A percentile compares a stretch with the other conserved stretches of the same genome.
phyloP scores from a whole-genome alignment of 1,284 basidiomycete genomes.

The Sutorius eximius region DNA sequence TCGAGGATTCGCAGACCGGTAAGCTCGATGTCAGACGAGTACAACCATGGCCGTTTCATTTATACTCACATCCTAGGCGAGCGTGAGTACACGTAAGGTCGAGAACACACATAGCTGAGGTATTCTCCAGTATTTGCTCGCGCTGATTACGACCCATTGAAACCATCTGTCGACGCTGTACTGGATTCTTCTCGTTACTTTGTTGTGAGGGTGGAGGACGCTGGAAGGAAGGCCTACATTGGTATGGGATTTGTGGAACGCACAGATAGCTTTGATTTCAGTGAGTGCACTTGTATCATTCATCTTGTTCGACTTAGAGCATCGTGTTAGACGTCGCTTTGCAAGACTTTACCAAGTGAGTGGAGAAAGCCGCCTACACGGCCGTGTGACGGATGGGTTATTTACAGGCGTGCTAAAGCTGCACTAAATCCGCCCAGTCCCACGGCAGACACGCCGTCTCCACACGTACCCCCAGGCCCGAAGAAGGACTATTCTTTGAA shows the following conservation, averaged over 20 bases:
- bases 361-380: neutral
- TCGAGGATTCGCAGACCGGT: slow-evolving; percentile 81
- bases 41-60: slow-evolving; percentile 4
- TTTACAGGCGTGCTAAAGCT: slow-evolving; percentile 60
- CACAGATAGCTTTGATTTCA: slow-evolving; percentile 92
- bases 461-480: slow-evolving; percentile 69
- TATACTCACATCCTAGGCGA: slow-evolving; percentile 47
- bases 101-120: slow-evolving; percentile 11
- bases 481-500: slow-evolving; percentile 96
- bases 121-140: slow-evolving; percentile 77
- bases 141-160: slow-evolving; percentile 81
- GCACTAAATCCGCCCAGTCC: slow-evolving; percentile 54
- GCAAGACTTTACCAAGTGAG: slow-evolving; percentile 92
- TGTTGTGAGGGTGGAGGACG: slow-evolving; percentile 88
- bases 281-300: slow-evolving; percentile 44
- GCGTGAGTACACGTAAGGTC: slow-evolving; percentile 43
- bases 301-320: slow-evolving; percentile 2
- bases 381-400: neutral
- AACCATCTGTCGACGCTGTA: slow-evolving; percentile 90
- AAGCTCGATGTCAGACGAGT: slow-evolving; percentile 12
- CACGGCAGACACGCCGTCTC: slow-evolving; percentile 45
- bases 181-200: slow-evolving; percentile 97
- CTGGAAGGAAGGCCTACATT: slow-evolving; percentile 85
- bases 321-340: slow-evolving; percentile 80
- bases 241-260: slow-evolving; percentile 93